Conservation (phyloP, 352 stramenopile species). For the Sclerospora graminicola region DNA sequence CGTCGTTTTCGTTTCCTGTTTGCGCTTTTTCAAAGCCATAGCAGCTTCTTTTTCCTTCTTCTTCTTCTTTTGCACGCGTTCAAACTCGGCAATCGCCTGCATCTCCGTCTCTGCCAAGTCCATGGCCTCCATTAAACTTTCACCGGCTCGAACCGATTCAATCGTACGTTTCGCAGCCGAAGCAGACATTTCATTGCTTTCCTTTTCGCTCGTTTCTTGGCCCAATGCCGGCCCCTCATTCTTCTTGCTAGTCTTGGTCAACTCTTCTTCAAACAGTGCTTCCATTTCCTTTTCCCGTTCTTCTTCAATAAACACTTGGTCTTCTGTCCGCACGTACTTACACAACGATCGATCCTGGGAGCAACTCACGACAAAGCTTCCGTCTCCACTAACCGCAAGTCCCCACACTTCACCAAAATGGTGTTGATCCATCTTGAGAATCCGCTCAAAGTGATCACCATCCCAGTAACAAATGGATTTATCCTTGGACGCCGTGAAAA, state of each 20-base stretch:
- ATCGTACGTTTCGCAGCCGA: conserved; percentile 89
- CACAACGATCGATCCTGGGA: conserved; percentile 96
- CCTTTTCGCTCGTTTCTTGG: conserved; percentile 41
- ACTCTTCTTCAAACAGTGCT: conserved; percentile 90
- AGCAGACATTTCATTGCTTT: conserved; percentile 51
- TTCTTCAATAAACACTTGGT: conserved; percentile 97
- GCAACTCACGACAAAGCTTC: conserved; percentile 91
- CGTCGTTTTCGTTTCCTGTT: conserved; percentile 24
- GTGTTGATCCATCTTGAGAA: conserved; percentile 64
- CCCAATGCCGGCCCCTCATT: conserved; percentile 44
- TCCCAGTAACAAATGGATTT: conserved; percentile 97
- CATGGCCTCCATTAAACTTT: conserved; percentile 92
- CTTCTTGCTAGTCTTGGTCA: conserved; percentile 73
- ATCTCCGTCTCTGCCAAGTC: conserved; percentile 89
- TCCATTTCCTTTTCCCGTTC: conserved; percentile 94
- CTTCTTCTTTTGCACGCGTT: conserved; percentile 54
- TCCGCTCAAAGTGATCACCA: conserved; percentile 94
- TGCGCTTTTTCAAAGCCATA: conserved; percentile 51
- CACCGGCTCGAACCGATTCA: conserved; percentile 83
- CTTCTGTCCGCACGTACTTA: conserved; percentile 95
- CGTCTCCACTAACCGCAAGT: conserved; percentile 86
- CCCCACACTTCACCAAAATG: conserved; percentile 85
- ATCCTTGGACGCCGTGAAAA: conserved; percentile 98
- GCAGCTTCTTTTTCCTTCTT: conserved; percentile 24
- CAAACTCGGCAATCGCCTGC: conserved; percentile 73